Evolutionary conservation across 2,329 filamentous ascomycete species (phyloP).

Genomic region (Aspergillus jensenii): DNA sequence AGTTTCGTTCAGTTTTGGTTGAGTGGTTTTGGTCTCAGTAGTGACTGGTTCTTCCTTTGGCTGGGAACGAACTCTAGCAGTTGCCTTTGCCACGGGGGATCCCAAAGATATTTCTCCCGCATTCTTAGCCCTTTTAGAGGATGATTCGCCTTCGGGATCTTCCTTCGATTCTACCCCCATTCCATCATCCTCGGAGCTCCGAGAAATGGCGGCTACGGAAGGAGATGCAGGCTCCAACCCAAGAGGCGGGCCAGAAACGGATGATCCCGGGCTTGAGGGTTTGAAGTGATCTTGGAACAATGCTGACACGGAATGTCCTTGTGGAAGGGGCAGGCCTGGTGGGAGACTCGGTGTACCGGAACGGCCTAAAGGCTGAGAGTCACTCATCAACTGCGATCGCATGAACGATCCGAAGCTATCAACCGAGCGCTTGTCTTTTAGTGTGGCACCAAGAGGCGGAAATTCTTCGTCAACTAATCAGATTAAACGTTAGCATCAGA

Average conservation of each 20-base stretch:
- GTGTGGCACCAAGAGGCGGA: conserved; percentile 42
- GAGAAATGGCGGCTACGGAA: conserved; percentile 30
- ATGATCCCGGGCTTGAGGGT: conserved; percentile 31
- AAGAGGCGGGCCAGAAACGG: conserved; percentile 28
- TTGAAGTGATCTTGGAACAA: conserved; percentile 32
- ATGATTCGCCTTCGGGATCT: conserved; percentile 20
- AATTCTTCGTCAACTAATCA: conserved; percentile 48
- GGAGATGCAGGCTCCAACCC: conserved; percentile 27
- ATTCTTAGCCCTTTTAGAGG: conserved; percentile 28
- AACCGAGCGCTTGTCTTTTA: conserved; percentile 36
- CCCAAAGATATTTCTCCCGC: conserved; percentile 41
- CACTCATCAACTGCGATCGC: conserved; percentile 34
- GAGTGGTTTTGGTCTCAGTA: conserved; percentile 20
- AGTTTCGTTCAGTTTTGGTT: conserved; percentile 7
- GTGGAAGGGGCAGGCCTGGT: conserved; percentile 43
- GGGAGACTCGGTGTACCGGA: conserved; percentile 41
- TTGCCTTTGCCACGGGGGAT: conserved; percentile 39
- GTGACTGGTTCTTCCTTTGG: conserved; percentile 21
- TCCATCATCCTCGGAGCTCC: conserved; percentile 21
- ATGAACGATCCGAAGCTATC: conserved; percentile 38
- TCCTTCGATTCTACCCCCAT: conserved; percentile 29
- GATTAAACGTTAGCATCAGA: conserved; percentile 27
- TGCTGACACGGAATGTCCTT: conserved; percentile 38
- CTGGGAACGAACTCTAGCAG: conserved; percentile 27
- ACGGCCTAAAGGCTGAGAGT: conserved; percentile 30